A percentile compares a stretch with the other conserved stretches of the same genome.
These are phyloP conservation scores for Tetradesmus obliquus DNA, from an alignment of 139 green algal genomes.

Conservation along the genomic window DNA sequence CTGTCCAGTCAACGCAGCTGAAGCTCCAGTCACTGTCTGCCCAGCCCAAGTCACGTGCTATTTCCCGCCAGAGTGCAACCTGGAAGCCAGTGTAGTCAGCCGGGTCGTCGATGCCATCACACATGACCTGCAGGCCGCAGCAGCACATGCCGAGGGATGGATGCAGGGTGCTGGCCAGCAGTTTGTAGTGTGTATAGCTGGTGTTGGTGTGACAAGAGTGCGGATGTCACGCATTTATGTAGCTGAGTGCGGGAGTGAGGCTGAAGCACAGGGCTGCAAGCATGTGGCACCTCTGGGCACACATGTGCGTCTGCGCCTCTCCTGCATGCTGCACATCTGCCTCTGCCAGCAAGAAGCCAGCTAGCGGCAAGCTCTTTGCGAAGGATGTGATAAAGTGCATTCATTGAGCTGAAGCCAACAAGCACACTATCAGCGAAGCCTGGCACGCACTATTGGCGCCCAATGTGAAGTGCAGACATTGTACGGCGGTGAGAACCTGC, in stretches of 20 bases:
- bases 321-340: no score
- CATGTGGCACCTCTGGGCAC: no score
- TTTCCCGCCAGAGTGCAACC: neutral
- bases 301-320: no score
- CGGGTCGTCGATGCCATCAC: neutral
- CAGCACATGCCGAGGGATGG: neutral
- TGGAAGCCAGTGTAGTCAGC: constrained; percentile 5
- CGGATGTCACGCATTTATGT: no score
- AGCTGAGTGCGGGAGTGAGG: no score
- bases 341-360: no score
- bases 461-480: neutral
- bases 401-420: neutral
- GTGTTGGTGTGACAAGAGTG: no score
- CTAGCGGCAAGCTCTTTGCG: no score
- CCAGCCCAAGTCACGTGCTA: constrained; percentile 1
- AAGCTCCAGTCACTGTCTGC: constrained; percentile 13
- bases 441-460: neutral
- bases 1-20: constrained; percentile 28
- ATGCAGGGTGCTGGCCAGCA: no score
- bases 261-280: no score
- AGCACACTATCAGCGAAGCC: neutral
- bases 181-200: no score
- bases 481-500: neutral
- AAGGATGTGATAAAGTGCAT: no score
- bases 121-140: neutral